Conservation (phyloP, 176 grass and related monocot genomes). For the Metroxylon sagu region DNA sequence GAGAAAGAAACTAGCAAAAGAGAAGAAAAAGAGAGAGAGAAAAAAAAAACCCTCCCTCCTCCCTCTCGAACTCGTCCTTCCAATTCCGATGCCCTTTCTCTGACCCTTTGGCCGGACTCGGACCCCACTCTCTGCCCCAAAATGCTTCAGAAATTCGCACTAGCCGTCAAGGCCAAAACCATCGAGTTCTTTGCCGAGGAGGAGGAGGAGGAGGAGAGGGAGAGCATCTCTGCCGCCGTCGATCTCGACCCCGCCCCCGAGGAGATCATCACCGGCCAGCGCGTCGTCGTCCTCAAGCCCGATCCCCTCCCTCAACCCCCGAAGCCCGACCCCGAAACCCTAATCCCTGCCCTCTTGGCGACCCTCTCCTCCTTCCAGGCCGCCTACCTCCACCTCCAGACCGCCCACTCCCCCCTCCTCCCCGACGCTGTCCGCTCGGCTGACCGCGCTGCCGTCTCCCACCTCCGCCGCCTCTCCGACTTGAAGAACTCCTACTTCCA, state of each 20-base stretch:
- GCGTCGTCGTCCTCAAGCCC: slow-evolving; percentile 87
- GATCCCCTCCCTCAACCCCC: slow-evolving; percentile 22
- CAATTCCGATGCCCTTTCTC: too few species aligned
- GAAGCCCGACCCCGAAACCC: slow-evolving; percentile 26
- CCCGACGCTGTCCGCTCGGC: slow-evolving; percentile 54
- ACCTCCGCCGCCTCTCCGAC: slow-evolving; percentile 78
- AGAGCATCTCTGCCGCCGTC: slow-evolving; percentile 12
- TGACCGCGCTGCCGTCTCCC: slow-evolving; percentile 68
- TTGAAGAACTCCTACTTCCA: slow-evolving; percentile 38
- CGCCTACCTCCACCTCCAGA: slow-evolving; percentile 84
- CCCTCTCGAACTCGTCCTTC: too few species aligned
- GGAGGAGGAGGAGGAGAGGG: slow-evolving; percentile 47
- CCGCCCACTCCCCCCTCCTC: slow-evolving; percentile 62
- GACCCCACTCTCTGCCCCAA: neutral
- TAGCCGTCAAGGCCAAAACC: slow-evolving; percentile 96
- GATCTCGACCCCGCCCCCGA: slow-evolving; percentile 17
- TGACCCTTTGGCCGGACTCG: too few species aligned
- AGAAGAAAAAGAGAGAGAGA: too few species aligned
- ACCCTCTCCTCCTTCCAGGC: slow-evolving; percentile 73
- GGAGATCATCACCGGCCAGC: slow-evolving; percentile 65
- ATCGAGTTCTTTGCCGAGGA: slow-evolving; percentile 99
- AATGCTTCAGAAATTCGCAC: slow-evolving; percentile 96
- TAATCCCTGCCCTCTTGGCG: slow-evolving; percentile 47
- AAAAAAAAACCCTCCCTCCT: too few species aligned
- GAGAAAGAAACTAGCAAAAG: too few species aligned